Evolutionary conservation across 2,329 filamentous ascomycete species (phyloP), one percentile per base, ranked within the genome.

Genomic region (Phoma sp.): DNA sequence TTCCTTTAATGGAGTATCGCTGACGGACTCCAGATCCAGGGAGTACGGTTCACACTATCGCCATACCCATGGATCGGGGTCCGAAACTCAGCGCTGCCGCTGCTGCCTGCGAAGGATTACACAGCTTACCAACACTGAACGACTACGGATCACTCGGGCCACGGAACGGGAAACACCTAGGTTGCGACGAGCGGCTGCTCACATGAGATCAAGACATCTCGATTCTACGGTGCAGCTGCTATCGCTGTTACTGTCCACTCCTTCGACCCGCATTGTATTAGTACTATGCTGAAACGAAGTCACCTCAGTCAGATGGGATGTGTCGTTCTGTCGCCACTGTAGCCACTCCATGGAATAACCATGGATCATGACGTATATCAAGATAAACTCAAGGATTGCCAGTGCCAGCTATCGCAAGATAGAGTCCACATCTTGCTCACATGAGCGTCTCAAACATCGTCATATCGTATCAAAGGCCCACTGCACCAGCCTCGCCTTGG

Each of bases 71-170:
- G n/a, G 15, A 32, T 28, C 36, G 17, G 18, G 5, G n/a, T 30
- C 7, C 2, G 30, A 17, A 29, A 9, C 10, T 15, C 5, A 17
- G 17, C 20, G 33, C 17, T 17, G 26, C 15, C 32, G 32, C 43
- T 53, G 50, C 37, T 53, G 50, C 50, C 50, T 53, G 20, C 30
- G 32, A 32, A 39, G 32, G 50, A 47, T 53, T 10, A 7, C 50
- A 43, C 43, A 42, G 37, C 18, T 17, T 21, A 38, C 11, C 33
- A 32, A 32, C 36, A 36, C 30, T 42, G 42, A 15, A 14, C 25
- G 23, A 23, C 12, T 42, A 25, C 30, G 25, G 17, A 18, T 14
- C 28, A 21, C 4, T 4, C 6, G 28, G 6, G 10, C 28, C 28
- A 30, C 14, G 4, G 10, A 30, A 30, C 6, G 28, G 23, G 23